Conservation (phyloP, 192 early-diverging fungal species). For the Gaertneriomyces sp. region DNA sequence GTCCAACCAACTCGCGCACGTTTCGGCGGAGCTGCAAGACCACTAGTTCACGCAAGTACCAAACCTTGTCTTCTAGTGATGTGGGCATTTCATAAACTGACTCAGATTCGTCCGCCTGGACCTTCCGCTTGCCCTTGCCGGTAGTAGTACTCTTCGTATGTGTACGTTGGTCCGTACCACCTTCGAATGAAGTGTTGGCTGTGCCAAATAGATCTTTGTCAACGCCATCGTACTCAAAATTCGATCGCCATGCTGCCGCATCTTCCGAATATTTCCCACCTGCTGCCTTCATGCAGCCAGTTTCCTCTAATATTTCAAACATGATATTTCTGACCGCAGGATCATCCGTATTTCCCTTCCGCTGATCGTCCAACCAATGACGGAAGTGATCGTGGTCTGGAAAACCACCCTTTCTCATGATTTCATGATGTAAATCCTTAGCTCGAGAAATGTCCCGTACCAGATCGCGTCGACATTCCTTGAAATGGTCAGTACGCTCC, state of each 20-base stretch:
- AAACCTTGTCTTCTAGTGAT: conserved; percentile 4
- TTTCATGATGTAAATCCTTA: conserved; percentile 8
- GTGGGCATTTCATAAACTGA: too few species aligned
- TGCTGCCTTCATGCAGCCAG: conserved; percentile 11
- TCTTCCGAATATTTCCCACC: not conserved
- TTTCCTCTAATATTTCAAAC: conserved; percentile 20
- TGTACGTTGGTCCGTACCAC: not conserved
- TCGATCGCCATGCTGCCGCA: not conserved
- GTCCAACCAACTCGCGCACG: conserved; percentile 35
- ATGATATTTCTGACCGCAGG: conserved; percentile 32
- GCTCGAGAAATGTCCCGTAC: conserved; percentile 19
- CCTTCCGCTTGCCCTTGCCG: conserved; percentile 14
- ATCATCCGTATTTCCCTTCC: conserved; percentile 30
- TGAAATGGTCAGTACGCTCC: conserved; percentile 31
- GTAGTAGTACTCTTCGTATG: not conserved
- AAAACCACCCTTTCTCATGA: conserved; percentile 20
- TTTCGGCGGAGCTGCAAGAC: conserved; percentile 25
- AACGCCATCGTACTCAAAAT: not conserved
- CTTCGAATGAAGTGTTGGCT: too few species aligned
- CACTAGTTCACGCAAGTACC: conserved; percentile 32
- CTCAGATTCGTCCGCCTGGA: not conserved
- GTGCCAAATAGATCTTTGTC: too few species aligned
- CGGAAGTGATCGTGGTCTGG: conserved; percentile 19
- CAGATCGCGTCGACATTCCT: conserved; percentile 30
- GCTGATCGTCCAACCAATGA: conserved; percentile 17